These are phyloP conservation scores for Alternaria viburni DNA, from an alignment of 2,329 filamentous ascomycete species.

Conservation along the genomic window DNA sequence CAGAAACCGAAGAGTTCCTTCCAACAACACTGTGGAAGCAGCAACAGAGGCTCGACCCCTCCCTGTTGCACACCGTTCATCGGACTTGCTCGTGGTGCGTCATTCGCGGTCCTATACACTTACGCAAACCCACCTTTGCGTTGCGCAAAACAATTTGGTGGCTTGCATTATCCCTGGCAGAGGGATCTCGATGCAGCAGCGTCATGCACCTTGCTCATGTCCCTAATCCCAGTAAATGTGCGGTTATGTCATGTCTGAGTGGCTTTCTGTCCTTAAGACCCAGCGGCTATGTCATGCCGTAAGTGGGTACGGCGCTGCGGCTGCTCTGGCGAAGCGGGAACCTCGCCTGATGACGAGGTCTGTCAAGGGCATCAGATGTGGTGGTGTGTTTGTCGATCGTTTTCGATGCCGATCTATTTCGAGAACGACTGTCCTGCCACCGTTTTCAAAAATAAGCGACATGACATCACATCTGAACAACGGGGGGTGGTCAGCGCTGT, in stretches of 20 bases:
- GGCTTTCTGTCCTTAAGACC: neutral
- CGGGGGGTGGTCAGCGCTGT: conserved; percentile 6
- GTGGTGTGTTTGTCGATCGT: conserved; percentile 8
- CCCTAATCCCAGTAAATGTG: neutral
- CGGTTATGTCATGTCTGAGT: conserved; percentile 9
- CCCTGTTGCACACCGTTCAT: neutral
- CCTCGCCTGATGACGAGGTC: conserved; percentile 11
- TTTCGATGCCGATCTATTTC: conserved; percentile 8
- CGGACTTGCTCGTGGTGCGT: neutral
- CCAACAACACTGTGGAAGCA: neutral
- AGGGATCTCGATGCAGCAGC: conserved; percentile 2
- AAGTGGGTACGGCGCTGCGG: neutral
- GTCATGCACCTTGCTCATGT: conserved; percentile 2
- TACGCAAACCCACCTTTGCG: conserved; percentile 1
- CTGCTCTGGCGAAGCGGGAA: conserved; percentile 5
- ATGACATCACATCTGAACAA: conserved; percentile 7
- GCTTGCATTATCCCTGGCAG: conserved; percentile 1
- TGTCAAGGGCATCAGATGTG: neutral
- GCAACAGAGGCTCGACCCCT: neutral
- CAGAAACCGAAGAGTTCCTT: neutral
- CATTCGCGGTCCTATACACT: neutral
- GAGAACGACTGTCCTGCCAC: neutral
- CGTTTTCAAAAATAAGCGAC: conserved; percentile 4
- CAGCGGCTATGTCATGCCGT: conserved; percentile 9
- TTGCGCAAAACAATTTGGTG: conserved; percentile 1